These are phyloP conservation scores for Actinidia arguta DNA, from an alignment of 179 eudicot genomes.

Conservation along the genomic window DNA sequence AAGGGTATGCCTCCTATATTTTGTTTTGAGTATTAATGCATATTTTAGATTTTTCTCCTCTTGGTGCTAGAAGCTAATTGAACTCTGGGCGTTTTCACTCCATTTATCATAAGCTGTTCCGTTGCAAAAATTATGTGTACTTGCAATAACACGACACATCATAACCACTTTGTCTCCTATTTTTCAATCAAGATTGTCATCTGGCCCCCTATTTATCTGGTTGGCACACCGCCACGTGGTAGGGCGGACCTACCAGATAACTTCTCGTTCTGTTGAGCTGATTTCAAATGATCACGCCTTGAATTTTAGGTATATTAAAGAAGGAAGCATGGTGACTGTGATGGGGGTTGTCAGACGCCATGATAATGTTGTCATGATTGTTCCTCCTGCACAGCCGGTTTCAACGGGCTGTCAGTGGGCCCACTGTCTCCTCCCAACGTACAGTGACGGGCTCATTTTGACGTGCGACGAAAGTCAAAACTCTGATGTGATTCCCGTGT, in stretches of 20 bases:
- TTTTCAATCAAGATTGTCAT: background rate
- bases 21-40: background rate
- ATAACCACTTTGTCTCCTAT: slow-evolving; percentile 71
- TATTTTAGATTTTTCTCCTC: background rate
- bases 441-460: slow-evolving; percentile 78
- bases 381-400: slow-evolving; percentile 82
- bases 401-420: slow-evolving; percentile 81
- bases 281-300: background rate
- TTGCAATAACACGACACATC: background rate
- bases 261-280: background rate
- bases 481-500: slow-evolving; percentile 85
- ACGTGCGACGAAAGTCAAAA: slow-evolving; percentile 81
- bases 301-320: slow-evolving; percentile 55
- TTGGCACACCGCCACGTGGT: slow-evolving; percentile 1
- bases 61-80: background rate
- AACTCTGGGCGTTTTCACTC: background rate
- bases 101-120: background rate
- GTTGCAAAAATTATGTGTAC: too few species aligned
- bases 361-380: slow-evolving; percentile 89
- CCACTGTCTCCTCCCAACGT: slow-evolving; percentile 85
- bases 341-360: slow-evolving; percentile 89
- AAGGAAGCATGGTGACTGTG: slow-evolving; percentile 43
- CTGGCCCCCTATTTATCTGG: background rate
- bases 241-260: background rate
- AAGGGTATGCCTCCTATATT: slow-evolving; percentile 58